Conservation (phyloP, 2,329 filamentous ascomycete genomes). For the Lecanicillium sp. region DNA sequence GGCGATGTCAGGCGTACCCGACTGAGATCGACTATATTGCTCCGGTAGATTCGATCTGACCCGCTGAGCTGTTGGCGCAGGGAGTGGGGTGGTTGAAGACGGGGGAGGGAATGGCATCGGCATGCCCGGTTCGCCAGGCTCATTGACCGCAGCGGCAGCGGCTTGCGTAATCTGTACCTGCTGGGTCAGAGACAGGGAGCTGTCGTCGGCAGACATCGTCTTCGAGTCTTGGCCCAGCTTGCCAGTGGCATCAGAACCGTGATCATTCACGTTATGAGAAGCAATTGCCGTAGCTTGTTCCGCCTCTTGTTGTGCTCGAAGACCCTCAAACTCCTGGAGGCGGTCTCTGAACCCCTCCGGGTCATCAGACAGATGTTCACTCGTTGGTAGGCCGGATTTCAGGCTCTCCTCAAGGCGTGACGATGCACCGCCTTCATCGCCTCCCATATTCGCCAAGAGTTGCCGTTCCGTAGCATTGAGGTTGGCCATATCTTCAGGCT, state of each 20-base stretch:
- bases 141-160: slow-evolving; percentile 32
- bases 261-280: slow-evolving; percentile 2
- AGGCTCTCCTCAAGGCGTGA: slow-evolving; percentile 30
- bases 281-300: slow-evolving; percentile 23
- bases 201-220: slow-evolving; percentile 24
- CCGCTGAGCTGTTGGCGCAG: slow-evolving; percentile 82
- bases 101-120: slow-evolving; percentile 71
- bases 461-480: slow-evolving; percentile 49
- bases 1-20: slow-evolving; percentile 62
- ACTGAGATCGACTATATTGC: slow-evolving; percentile 60
- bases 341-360: slow-evolving; percentile 59
- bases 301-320: slow-evolving; percentile 65
- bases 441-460: slow-evolving; percentile 37
- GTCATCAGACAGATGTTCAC: slow-evolving; percentile 45
- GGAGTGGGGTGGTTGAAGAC: slow-evolving; percentile 72
- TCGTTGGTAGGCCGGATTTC: slow-evolving; percentile 41
- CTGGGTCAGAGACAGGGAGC: slow-evolving; percentile 63
- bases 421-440: slow-evolving; percentile 22
- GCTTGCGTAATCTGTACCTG: slow-evolving; percentile 72
- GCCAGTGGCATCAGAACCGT: slow-evolving; percentile 7
- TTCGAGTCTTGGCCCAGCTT: slow-evolving; percentile 18
- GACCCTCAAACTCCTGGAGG: slow-evolving; percentile 73
- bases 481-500: slow-evolving; percentile 68
- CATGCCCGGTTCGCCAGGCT: slow-evolving; percentile 51
- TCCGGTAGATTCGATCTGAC: slow-evolving; percentile 79